phyloP scores from a whole-genome alignment of 148 eudicot species.

The Heliamphora exappendiculata region DNA sequence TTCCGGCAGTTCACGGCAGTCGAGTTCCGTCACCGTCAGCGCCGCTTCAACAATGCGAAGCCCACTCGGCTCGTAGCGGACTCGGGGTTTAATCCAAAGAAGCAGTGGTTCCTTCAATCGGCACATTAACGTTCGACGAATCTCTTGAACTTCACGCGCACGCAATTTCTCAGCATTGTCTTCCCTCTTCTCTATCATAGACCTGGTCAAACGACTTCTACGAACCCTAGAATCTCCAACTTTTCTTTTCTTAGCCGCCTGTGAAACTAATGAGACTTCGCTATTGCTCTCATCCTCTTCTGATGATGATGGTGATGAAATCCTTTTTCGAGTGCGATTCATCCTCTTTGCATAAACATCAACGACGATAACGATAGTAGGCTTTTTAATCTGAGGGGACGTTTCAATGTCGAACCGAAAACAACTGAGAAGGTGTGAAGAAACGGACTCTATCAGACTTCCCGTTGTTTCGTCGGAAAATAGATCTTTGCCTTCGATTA shows the following conservation, averaged over 20 bases:
- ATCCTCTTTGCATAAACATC: background rate
- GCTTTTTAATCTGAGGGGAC: too few relatives aligned
- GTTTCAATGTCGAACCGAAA: background rate
- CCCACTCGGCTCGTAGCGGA: background rate
- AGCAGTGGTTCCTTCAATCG: background rate
- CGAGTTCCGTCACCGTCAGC: background rate
- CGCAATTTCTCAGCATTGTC: too few relatives aligned
- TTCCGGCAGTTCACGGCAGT: background rate
- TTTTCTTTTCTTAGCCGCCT: background rate
- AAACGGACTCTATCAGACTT: background rate
- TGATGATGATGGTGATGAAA: background rate
- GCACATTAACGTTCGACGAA: background rate
- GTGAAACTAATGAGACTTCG: background rate
- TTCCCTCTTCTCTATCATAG: background rate
- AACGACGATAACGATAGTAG: background rate
- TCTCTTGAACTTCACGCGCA: background rate
- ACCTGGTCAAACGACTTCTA: background rate
- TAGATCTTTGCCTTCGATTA: too few relatives aligned
- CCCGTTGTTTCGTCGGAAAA: background rate
- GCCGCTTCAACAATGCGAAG: background rate
- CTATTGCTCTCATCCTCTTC: background rate
- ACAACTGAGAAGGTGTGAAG: background rate
- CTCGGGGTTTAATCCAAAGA: background rate
- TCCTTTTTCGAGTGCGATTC: background rate
- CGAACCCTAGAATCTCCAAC: background rate